These are phyloP conservation scores for Candida methanosorbosa DNA, from an alignment of 805 yeast genomes.

Conservation along the genomic window DNA sequence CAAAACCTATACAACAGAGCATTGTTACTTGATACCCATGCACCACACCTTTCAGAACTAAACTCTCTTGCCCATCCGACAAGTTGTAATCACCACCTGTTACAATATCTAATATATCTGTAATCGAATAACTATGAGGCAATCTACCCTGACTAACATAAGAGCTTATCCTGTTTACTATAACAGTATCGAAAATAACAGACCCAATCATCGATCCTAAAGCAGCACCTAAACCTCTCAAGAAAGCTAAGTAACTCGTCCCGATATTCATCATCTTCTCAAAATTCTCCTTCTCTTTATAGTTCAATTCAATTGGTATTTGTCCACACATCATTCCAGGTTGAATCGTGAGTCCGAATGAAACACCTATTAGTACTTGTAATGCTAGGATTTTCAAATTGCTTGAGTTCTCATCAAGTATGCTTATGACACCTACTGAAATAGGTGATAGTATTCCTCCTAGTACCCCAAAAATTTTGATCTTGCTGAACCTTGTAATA, in stretches of 20 bases:
- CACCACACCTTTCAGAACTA: conserved; percentile 4
- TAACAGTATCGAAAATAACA: conserved; percentile 22
- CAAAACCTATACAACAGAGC: conserved; percentile 12
- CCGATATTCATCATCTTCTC: conserved; percentile 39
- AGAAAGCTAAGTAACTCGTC: conserved; percentile 36
- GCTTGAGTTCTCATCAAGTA: conserved; percentile 31
- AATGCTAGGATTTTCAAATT: conserved; percentile 31
- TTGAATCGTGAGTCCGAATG: conserved; percentile 40
- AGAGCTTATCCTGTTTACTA: not conserved
- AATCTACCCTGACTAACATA: no score
- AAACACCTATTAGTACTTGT: conserved; percentile 37
- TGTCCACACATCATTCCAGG: conserved; percentile 35
- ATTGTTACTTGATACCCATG: conserved; percentile 10
- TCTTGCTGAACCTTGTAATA: conserved; percentile 27
- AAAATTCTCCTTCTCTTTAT: conserved; percentile 8
- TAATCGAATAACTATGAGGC: conserved; percentile 3
- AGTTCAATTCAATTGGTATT: conserved; percentile 30
- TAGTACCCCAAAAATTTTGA: conserved; percentile 32
- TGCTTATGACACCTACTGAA: conserved; percentile 35
- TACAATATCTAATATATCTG: conserved; percentile 1
- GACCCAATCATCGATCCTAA: conserved; percentile 36
- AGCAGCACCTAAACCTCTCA: conserved; percentile 40
- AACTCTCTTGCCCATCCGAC: conserved; percentile 1
- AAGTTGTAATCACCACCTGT: not conserved
- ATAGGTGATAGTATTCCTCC: conserved; percentile 33